Conservation (phyloP, 2,329 filamentous ascomycete species). For the Phoma sp. region DNA sequence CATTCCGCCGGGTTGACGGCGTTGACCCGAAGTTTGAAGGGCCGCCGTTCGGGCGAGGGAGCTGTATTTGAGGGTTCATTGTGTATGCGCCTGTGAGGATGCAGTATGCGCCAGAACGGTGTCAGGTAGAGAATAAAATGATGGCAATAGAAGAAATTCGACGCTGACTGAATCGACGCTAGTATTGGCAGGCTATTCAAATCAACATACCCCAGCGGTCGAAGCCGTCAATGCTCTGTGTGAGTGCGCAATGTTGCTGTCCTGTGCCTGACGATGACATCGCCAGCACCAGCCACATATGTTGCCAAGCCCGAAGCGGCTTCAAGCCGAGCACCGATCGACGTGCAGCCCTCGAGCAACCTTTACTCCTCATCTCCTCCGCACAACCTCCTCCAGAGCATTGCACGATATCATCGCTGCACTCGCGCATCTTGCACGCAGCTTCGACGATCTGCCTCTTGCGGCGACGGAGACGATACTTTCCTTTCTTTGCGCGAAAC, state of each 20-base stretch:
- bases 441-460: neutral
- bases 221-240: neutral
- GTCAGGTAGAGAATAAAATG: constrained; percentile 1
- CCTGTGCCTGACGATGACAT: constrained; percentile 22
- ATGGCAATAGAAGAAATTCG: neutral
- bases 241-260: constrained; percentile 11
- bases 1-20: constrained; percentile 55
- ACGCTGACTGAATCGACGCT: neutral
- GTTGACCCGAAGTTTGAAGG: constrained; percentile 60
- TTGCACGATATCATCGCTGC: constrained; percentile 21
- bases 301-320: constrained; percentile 11
- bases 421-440: constrained; percentile 18
- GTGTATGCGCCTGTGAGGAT: constrained; percentile 10
- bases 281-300: constrained; percentile 22
- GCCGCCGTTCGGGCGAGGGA: constrained; percentile 63
- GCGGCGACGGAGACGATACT: constrained; percentile 7
- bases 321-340: constrained; percentile 9
- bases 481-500: constrained; percentile 15
- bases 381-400: constrained; percentile 16
- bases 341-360: constrained; percentile 6
- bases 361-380: constrained; percentile 14
- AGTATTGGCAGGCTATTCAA: too few relatives aligned
- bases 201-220: neutral
- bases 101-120: neutral
- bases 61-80: constrained; percentile 67